Base-by-base conservation (phyloP, 306 rosid genomes). In the Urtica urens region DNA sequence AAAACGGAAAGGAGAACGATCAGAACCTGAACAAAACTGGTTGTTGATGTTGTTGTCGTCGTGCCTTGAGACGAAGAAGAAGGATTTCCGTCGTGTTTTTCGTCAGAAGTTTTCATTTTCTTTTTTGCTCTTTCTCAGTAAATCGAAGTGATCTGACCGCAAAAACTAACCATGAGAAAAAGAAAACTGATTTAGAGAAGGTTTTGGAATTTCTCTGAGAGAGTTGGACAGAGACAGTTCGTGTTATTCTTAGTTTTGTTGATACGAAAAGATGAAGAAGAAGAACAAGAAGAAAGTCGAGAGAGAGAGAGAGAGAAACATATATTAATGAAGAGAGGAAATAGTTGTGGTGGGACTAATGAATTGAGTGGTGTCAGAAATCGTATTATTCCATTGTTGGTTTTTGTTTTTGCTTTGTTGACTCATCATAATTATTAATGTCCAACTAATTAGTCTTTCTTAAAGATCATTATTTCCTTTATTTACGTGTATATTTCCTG, bases 31-130 rank as follows among this genome's bases (percentile, higher is more conserved):
- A 46, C 60, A 50, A 72, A 44, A 59, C 46, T 47, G 17, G 75
- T 47, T 51, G 77, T 61, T 46, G n/a, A n/a, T n/a, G n/a, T n/a
- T n/a, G n/a, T n/a, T n/a, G n/a, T n/a, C n/a, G n/a, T n/a, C n/a
- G n/a, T n/a, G n/a, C 62, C 64, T 55, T 70, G 48, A 41, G 72
- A 43, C 2, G 78, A 70, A 57, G 51, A 37, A 26, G 57, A 3
- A 37, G 60, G 7, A 15, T 47, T 16, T 65, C 59, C 65, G 46
- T 51, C 64, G 49, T 62, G 64, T 62, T 74, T 74, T 42, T 66
- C 74, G 25, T 10, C n/a, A n/a, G 57, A 58, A 34, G 62, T 49
- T 66, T 35, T 78, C 94, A 80, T 80, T 62, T 42, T 53, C 26
- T 37, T 42, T 9, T 35, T 5, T 13, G 55, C n/a, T n/a, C n/a